Evolutionary conservation across 768 basidiomycete genomes (phyloP).

Genomic region (Exidia glandulosa): DNA sequence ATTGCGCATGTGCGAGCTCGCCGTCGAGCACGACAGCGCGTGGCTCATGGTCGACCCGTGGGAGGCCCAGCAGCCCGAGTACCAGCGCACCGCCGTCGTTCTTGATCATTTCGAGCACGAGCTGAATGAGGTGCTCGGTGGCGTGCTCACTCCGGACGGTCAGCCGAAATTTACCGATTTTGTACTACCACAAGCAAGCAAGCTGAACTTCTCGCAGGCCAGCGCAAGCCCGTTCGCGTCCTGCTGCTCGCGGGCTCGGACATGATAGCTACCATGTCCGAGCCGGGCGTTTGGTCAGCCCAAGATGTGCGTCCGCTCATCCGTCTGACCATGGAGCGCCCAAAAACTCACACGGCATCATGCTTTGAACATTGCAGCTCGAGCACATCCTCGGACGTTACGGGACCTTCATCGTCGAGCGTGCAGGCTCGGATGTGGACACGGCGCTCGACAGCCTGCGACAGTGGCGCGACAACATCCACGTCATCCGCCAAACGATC

Average conservation of each 20-base stretch:
- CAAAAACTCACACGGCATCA: conserved; percentile 4
- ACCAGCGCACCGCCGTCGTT: conserved; percentile 93
- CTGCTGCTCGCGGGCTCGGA: conserved; percentile 98
- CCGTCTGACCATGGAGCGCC: neutral
- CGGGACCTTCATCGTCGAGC: conserved; percentile 90
- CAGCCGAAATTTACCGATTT: neutral
- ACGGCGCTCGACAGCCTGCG: conserved; percentile 67
- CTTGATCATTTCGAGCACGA: conserved; percentile 95
- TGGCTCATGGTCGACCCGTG: conserved; percentile 98
- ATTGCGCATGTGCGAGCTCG: conserved; percentile 79
- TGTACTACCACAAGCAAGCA: neutral
- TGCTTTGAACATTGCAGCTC: conserved; percentile 39
- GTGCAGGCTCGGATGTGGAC: conserved; percentile 86
- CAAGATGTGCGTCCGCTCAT: conserved; percentile 58
- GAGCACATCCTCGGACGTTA: conserved; percentile 94
- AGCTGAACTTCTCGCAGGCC: conserved; percentile 25
- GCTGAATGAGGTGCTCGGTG: conserved; percentile 78
- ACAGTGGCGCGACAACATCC: conserved; percentile 73
- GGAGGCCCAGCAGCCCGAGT: conserved; percentile 84
- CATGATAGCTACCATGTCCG: conserved; percentile 94
- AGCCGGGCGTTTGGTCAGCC: conserved; percentile 96
- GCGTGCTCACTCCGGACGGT: conserved; percentile 54
- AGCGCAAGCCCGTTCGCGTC: conserved; percentile 65
- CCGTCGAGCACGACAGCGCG: conserved; percentile 77
- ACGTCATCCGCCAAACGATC: conserved; percentile 86